phyloP scores from a whole-genome alignment of 2,329 filamentous ascomycete genomes.

The Fusarium sp. region DNA sequence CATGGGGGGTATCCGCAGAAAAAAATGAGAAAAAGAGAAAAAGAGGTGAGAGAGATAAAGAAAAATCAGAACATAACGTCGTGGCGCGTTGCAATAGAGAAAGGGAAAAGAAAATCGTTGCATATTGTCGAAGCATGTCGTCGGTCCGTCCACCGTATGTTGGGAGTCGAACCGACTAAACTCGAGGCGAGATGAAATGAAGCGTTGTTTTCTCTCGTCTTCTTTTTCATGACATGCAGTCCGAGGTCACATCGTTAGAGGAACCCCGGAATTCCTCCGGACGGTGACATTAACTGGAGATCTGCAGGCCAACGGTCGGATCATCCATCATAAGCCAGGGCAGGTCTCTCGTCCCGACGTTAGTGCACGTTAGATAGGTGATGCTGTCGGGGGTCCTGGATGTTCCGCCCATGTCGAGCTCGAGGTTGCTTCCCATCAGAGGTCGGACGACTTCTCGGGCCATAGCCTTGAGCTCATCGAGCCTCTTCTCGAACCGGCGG shows the following conservation, averaged over 20 bases:
- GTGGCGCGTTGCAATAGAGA: constrained; percentile 14
- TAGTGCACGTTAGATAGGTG: constrained; percentile 64
- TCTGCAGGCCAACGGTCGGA: constrained; percentile 25
- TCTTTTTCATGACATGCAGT: constrained; percentile 3
- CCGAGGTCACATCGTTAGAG: neutral
- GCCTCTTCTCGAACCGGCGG: constrained; percentile 83
- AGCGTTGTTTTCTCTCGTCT: constrained; percentile 3
- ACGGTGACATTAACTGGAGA: constrained; percentile 19
- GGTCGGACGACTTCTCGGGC: constrained; percentile 87
- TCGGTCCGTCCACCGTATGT: neutral
- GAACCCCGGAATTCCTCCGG: neutral
- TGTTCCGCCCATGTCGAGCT: constrained; percentile 74
- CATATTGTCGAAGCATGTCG: constrained; percentile 26
- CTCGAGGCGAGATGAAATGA: neutral
- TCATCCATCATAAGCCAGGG: constrained; percentile 61
- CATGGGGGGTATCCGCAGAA: constrained; percentile 43
- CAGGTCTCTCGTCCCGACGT: constrained; percentile 61
- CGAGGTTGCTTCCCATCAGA: constrained; percentile 85
- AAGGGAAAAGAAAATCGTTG: constrained; percentile 22
- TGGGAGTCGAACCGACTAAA: too few relatives aligned
- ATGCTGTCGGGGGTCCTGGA: constrained; percentile 57
- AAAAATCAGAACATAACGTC: constrained; percentile 37
- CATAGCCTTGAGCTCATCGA: constrained; percentile 89
- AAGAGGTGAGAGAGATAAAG: constrained; percentile 5
- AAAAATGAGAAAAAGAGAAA: constrained; percentile 15